phyloP scores from a whole-genome alignment of 306 rosid species.

The Inga oerstediana region DNA sequence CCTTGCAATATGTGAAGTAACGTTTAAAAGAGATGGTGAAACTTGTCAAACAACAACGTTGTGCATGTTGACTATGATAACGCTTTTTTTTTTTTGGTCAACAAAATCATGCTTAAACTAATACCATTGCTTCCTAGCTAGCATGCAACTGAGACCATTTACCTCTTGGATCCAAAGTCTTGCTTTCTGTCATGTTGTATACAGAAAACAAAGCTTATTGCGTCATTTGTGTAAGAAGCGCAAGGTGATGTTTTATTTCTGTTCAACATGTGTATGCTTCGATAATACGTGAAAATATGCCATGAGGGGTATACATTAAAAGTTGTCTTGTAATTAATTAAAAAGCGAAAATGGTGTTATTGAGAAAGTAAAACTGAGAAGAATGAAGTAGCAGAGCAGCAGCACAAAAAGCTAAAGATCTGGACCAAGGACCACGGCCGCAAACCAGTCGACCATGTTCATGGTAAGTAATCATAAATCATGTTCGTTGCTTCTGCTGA shows the following conservation, averaged over 20 bases:
- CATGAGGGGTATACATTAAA: no score
- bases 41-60: neutral
- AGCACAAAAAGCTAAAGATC: neutral
- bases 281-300: no score
- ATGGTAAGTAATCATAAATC: neutral
- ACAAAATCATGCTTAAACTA: neutral
- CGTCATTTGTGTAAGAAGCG: neutral
- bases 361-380: neutral
- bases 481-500: neutral
- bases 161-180: neutral
- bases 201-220: neutral
- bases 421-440: neutral
- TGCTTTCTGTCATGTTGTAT: neutral
- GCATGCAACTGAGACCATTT: neutral
- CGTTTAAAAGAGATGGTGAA: neutral
- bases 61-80: no score
- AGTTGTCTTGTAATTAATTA: no score
- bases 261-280: neutral
- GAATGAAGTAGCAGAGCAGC: neutral
- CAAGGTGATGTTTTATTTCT: neutral
- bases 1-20: neutral
- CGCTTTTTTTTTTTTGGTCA: neutral
- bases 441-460: neutral
- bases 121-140: neutral
- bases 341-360: no score